These are phyloP conservation scores for Saccharomyces hybrid DNA, from an alignment of 1,139 yeast genomes.

Conservation along the genomic window DNA sequence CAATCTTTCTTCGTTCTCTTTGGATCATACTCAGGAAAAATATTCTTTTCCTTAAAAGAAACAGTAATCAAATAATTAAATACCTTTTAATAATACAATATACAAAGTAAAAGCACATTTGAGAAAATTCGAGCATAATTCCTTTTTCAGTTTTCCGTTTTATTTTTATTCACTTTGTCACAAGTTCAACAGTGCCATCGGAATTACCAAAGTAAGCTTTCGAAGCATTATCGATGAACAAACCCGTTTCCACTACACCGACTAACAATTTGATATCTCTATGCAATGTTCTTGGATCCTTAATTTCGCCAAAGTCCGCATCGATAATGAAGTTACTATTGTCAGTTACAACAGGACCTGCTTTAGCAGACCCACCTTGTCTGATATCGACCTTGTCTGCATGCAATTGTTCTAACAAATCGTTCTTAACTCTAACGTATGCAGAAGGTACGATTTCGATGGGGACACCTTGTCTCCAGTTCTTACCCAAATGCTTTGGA, in stretches of 20 bases:
- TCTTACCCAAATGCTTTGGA: constrained; percentile 55
- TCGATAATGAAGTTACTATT: constrained; percentile 90
- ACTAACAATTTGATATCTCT: constrained; percentile 61
- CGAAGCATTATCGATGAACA: constrained; percentile 63
- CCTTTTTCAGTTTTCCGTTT: not conserved
- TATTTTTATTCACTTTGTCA: constrained; percentile 15
- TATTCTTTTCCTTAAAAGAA: not conserved
- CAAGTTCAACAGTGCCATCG: constrained; percentile 50
- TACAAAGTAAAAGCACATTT: not conserved
- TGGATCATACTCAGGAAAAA: not conserved
- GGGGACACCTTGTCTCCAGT: constrained; percentile 90
- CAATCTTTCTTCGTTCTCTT: not conserved
- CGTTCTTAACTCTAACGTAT: constrained; percentile 63
- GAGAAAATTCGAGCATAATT: not conserved
- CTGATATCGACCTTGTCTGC: constrained; percentile 51
- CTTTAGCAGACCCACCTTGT: constrained; percentile 85
- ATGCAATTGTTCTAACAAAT: constrained; percentile 52
- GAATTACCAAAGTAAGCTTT: constrained; percentile 85
- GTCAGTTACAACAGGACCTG: constrained; percentile 97
- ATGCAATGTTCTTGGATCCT: constrained; percentile 55
- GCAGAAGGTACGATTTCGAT: constrained; percentile 91
- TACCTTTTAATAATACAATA: not conserved
- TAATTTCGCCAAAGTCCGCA: constrained; percentile 80
- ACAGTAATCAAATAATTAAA: not conserved
- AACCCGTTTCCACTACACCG: constrained; percentile 96